Evolutionary conservation across 1,284 basidiomycete genomes (phyloP), one percentile per base, ranked within the genome.

Genomic region (Cystobasidium slooffiae): DNA sequence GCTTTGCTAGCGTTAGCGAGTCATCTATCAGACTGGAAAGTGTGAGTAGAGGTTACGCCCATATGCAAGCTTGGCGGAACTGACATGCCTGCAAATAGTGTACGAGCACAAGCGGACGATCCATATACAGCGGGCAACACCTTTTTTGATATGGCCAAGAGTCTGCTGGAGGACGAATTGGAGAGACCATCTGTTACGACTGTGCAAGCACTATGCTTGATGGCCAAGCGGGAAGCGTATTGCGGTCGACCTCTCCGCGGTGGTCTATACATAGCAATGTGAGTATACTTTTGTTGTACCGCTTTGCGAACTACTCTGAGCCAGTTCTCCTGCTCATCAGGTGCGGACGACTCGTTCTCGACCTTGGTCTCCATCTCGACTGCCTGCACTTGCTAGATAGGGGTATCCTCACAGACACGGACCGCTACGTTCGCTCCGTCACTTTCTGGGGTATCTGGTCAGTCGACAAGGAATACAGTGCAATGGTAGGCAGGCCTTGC

Each of bases 11-110:
- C 70, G n/a, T 41, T 73, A 6, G 62, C 70, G 9, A 53, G 52
- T n/a, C 70, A 72, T 43, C 61, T 72, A 12, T 72, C 69, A 16
- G 69, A 72, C 24, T 72, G 69, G 69, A 72, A 72, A 41, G 44
- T 72, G 69, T 72, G 43, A 43, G 69, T 59, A 20, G 0, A 0
- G 7, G 1, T 52, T 16, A 9, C 24, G 8, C 1, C 16, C 39
- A 22, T 10, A 22, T 24, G 1, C 46, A 16, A 14, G 10, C 22
- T 24, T 46, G 2, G 41, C 22, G 10, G 39, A 9, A 20, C n/a
- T 20, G 39, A 12, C 37, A 18, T 14, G 1, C 24, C 7, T 62
- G 1, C 20, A 9, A n/a, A 31, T 55, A 72, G 44, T 14, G 46
- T 61, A 20, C 49, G 70, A 0, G 37, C 70, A 7, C 51, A 73